phyloP scores from a whole-genome alignment of 257 asterid species.

The Buddleja alternifolia region DNA sequence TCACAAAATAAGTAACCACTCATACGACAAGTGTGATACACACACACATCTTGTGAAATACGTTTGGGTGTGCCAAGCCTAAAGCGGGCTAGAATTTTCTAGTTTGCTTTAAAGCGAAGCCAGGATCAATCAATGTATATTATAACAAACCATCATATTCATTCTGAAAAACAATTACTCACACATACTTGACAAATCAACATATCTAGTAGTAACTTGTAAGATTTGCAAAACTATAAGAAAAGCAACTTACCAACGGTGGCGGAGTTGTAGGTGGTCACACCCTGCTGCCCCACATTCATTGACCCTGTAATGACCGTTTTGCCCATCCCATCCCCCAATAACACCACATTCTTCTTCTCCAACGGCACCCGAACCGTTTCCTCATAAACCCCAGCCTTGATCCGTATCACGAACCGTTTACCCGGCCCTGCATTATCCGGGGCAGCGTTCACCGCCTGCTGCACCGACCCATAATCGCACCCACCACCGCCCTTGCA shows the following conservation, averaged over 20 bases:
- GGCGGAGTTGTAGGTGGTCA: constrained; percentile 59
- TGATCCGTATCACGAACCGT: constrained; percentile 64
- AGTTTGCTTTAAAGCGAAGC: too few relatives aligned
- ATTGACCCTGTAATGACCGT: constrained; percentile 64
- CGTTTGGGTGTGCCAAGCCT: too few relatives aligned
- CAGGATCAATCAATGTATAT: too few relatives aligned
- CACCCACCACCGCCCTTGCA: constrained; percentile 46
- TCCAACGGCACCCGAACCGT: constrained; percentile 61
- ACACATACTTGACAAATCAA: too few relatives aligned
- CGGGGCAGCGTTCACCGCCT: constrained; percentile 66
- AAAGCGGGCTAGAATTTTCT: too few relatives aligned
- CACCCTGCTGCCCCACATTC: constrained; percentile 52
- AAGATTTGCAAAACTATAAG: too few relatives aligned
- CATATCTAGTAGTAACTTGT: too few relatives aligned
- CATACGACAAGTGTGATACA: too few relatives aligned
- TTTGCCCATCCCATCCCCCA: constrained; percentile 79
- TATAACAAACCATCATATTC: too few relatives aligned
- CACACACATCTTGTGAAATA: too few relatives aligned
- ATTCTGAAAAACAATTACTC: too few relatives aligned
- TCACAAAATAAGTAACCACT: too few relatives aligned
- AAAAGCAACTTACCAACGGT: constrained; percentile 76
- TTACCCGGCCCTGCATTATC: constrained; percentile 21
- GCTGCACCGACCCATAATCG: constrained; percentile 51
- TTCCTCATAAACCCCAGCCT: constrained; percentile 63
- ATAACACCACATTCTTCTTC: constrained; percentile 68